A percentile compares a stretch with the other conserved stretches of the same genome.
Conservation (phyloP, 2,329 filamentous ascomycete genomes). For the Lasiodiplodia hormozganensis region DNA sequence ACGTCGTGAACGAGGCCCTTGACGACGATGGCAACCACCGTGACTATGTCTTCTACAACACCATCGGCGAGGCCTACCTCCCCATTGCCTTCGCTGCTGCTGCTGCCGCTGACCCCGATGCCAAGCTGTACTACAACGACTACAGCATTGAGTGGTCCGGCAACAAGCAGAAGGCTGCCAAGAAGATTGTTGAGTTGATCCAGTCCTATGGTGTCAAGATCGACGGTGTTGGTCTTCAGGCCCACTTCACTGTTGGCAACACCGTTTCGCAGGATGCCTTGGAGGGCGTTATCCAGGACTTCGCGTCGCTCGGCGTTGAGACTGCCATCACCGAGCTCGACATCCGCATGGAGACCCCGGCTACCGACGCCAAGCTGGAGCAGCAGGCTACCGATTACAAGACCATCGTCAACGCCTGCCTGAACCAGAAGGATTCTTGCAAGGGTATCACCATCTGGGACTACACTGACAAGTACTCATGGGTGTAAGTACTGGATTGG, state of each 20-base stretch:
- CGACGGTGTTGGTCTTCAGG: slow-evolving; percentile 58
- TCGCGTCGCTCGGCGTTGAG: slow-evolving; percentile 61
- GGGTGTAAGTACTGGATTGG: slow-evolving; percentile 41
- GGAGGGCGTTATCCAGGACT: slow-evolving; percentile 57
- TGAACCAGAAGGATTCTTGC: slow-evolving; percentile 58
- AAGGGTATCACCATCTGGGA: slow-evolving; percentile 68
- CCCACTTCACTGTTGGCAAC: slow-evolving; percentile 57
- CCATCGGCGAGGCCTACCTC: slow-evolving; percentile 53
- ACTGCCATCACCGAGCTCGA: slow-evolving; percentile 71
- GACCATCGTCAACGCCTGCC: slow-evolving; percentile 59
- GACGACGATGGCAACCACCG: slow-evolving; percentile 62
- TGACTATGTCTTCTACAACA: slow-evolving; percentile 57
- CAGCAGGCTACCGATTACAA: slow-evolving; percentile 37
- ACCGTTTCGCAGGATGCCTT: slow-evolving; percentile 43
- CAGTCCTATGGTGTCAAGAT: slow-evolving; percentile 42
- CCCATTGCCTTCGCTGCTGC: slow-evolving; percentile 62
- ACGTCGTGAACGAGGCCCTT: slow-evolving; percentile 70
- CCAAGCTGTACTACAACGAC: slow-evolving; percentile 68
- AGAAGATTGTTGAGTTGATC: slow-evolving; percentile 48
- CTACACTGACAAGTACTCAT: slow-evolving; percentile 55
- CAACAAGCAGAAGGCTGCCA: slow-evolving; percentile 44
- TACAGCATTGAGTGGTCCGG: slow-evolving; percentile 52
- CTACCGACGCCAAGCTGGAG: slow-evolving; percentile 35
- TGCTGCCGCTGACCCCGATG: slow-evolving; percentile 60
- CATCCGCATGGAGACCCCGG: slow-evolving; percentile 52